Conservation (phyloP, 345 rosid species). For the Pugionium dolabratum region DNA sequence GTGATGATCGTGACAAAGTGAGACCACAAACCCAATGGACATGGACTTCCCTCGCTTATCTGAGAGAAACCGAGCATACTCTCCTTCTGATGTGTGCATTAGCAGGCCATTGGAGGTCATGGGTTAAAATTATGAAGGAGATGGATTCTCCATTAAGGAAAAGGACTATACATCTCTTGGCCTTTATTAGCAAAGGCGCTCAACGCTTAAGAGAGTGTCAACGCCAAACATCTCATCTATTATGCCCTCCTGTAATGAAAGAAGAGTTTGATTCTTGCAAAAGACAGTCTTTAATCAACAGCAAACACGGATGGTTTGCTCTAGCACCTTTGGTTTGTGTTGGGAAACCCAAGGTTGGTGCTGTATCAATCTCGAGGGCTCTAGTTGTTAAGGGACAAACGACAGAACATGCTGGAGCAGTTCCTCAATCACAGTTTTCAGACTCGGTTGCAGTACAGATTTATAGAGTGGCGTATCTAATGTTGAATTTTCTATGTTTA, state of each 20-base stretch:
- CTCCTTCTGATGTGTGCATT: slow-evolving; percentile 74
- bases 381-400: slow-evolving; percentile 54
- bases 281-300: slow-evolving; percentile 58
- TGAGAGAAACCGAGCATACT: slow-evolving; percentile 84
- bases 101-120: slow-evolving; percentile 65
- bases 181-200: slow-evolving; percentile 78
- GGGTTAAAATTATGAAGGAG: slow-evolving; percentile 76
- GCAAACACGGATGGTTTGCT: slow-evolving; percentile 83
- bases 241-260: slow-evolving; percentile 63
- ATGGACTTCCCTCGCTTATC: slow-evolving; percentile 61
- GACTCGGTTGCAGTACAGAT: slow-evolving; percentile 81
- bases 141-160: slow-evolving; percentile 76
- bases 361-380: slow-evolving; percentile 50
- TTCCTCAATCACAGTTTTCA: slow-evolving; percentile 65
- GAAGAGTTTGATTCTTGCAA: slow-evolving; percentile 68
- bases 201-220: slow-evolving; percentile 63
- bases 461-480: slow-evolving; percentile 69
- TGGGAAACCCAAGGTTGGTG: slow-evolving; percentile 45
- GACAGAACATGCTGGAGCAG: slow-evolving; percentile 40
- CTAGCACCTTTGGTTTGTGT: slow-evolving; percentile 68
- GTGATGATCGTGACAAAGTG: slow-evolving; percentile 64
- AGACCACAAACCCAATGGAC: slow-evolving; percentile 62
- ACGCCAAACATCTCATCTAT: slow-evolving; percentile 48
- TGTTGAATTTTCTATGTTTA: slow-evolving; percentile 75
- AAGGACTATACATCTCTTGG: slow-evolving; percentile 78